A percentile compares a stretch with the other conserved stretches of the same genome.
These are phyloP conservation scores for Polyplosphaeria fusca DNA, from an alignment of 495 filamentous ascomycete genomes.

Conservation along the genomic window DNA sequence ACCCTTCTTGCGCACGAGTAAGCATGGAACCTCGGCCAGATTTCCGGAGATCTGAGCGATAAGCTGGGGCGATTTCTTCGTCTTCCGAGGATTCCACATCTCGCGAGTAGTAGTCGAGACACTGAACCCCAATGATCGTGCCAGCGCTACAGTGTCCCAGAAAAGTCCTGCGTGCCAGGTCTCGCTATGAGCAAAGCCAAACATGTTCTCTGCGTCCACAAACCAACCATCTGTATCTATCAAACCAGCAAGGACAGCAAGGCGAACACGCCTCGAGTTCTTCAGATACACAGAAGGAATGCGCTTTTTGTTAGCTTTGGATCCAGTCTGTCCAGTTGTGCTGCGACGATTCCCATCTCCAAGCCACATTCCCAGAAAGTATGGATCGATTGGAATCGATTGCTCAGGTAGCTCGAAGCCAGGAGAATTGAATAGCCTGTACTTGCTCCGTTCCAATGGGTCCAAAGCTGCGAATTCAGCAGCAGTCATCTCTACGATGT, in stretches of 20 bases:
- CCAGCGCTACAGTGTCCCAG: slow-evolving; percentile 2
- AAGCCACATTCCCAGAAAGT: slow-evolving; percentile 2
- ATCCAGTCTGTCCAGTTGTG: background rate
- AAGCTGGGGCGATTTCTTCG: background rate
- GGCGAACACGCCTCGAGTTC: background rate
- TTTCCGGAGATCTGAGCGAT: slow-evolving; percentile 3
- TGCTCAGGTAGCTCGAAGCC: slow-evolving; percentile 22
- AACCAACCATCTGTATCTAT: background rate
- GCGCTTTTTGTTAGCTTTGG: background rate
- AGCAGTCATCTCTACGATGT: slow-evolving; percentile 45
- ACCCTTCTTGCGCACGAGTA: background rate
- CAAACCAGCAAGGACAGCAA: background rate
- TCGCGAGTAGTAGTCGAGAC: background rate
- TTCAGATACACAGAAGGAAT: slow-evolving; percentile 1
- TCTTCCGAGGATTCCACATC: slow-evolving; percentile 9
- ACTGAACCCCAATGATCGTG: background rate
- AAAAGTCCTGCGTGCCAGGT: background rate
- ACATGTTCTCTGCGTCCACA: slow-evolving; percentile 5
- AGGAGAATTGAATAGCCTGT: slow-evolving; percentile 37
- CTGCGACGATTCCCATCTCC: slow-evolving; percentile 2
- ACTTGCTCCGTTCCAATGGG: slow-evolving; percentile 34
- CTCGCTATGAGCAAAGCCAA: background rate
- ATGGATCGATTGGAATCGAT: slow-evolving; percentile 11
- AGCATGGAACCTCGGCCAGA: background rate
- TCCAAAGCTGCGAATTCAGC: slow-evolving; percentile 44